Conservation (phyloP, 1,139 yeast genomes). For the Scheffersomyces quercinus region DNA sequence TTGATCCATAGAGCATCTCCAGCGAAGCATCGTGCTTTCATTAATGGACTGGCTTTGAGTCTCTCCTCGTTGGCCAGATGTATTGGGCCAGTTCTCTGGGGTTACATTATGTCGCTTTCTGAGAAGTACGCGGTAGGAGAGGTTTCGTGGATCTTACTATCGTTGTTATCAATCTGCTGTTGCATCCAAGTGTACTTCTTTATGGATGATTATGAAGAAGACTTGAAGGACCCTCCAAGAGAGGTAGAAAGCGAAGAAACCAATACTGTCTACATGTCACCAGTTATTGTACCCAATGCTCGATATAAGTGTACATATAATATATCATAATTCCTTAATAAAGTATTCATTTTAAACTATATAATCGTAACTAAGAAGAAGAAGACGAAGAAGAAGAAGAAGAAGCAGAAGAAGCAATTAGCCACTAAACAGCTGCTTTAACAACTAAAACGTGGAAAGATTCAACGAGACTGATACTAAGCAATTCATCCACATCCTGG, state of each 20-base stretch:
- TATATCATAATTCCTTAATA: background rate
- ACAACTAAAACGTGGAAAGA: constrained; percentile 27
- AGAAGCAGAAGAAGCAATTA: background rate
- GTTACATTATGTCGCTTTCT: constrained; percentile 46
- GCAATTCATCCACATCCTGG: constrained; percentile 15
- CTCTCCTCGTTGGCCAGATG: constrained; percentile 57
- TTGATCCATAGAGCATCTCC: constrained; percentile 51
- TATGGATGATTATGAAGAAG: constrained; percentile 35
- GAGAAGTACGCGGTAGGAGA: constrained; percentile 40
- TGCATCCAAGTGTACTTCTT: constrained; percentile 28
- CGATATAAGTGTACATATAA: background rate
- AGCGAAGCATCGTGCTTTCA: constrained; percentile 48
- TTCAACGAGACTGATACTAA: constrained; percentile 21
- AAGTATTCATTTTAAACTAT: background rate
- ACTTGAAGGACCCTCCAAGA: constrained; percentile 4
- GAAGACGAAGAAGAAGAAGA: no score
- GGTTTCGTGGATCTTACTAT: constrained; percentile 52
- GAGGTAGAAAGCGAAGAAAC: background rate
- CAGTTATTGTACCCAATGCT: background rate
- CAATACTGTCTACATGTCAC: background rate
- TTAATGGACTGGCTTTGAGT: constrained; percentile 51
- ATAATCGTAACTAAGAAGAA: background rate
- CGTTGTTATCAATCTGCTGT: constrained; percentile 35
- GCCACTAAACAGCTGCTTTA: constrained; percentile 15
- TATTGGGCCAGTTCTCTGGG: constrained; percentile 61